phyloP scores from a whole-genome alignment of 2,329 filamentous ascomycete genomes.

The Sporothrix phasma region DNA sequence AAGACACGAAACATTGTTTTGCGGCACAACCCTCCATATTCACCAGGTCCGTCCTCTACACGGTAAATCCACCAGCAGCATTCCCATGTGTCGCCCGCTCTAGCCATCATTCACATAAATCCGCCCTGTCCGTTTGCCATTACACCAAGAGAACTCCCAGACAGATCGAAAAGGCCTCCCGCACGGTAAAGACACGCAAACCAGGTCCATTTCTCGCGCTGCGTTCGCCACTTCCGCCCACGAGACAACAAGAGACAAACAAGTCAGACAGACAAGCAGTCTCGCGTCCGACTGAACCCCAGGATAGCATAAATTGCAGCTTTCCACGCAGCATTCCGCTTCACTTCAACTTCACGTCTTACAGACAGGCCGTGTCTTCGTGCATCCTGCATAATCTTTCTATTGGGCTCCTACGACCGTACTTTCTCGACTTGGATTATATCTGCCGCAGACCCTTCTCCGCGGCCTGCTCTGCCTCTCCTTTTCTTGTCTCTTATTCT shows the following conservation, averaged over 20 bases:
- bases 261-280: neutral
- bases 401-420: neutral
- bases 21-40: neutral
- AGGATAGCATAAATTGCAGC: slow-evolving; percentile 5
- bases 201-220: neutral
- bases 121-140: neutral
- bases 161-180: neutral
- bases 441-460: neutral
- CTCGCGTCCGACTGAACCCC: slow-evolving; percentile 2
- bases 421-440: neutral
- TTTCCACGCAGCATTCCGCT: slow-evolving; percentile 12
- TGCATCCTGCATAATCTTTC: neutral
- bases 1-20: neutral
- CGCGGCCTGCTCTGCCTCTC: neutral
- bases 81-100: neutral
- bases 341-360: neutral
- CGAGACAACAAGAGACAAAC: neutral
- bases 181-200: neutral
- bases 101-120: neutral
- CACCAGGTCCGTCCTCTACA: neutral
- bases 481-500: neutral
- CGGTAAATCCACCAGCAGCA: neutral
- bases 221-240: neutral
- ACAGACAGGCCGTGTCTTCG: neutral
- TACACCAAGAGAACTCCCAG: neutral